These are phyloP conservation scores for Lepidium sativum DNA, from an alignment of 345 rosid genomes.

Conservation along the genomic window DNA sequence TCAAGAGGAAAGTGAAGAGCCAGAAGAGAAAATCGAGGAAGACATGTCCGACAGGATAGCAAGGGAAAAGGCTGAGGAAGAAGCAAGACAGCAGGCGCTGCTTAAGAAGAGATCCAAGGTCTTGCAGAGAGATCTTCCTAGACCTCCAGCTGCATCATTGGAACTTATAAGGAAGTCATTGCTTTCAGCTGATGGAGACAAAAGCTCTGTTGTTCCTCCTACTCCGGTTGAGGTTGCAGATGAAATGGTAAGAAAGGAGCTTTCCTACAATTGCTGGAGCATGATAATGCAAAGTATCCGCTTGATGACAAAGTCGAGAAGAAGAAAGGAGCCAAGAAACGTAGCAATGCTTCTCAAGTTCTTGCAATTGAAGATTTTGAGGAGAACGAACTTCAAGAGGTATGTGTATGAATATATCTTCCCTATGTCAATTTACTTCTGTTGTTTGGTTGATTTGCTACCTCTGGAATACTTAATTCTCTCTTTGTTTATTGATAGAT, in stretches of 20 bases:
- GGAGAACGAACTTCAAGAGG: constrained; percentile 75
- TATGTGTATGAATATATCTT: constrained; percentile 17
- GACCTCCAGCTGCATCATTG: constrained; percentile 88
- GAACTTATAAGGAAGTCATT: constrained; percentile 77
- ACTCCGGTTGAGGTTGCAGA: constrained; percentile 81
- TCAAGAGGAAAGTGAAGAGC: constrained; percentile 78
- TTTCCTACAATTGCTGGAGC: constrained; percentile 67
- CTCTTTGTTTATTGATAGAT: neutral
- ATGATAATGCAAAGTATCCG: constrained; percentile 98
- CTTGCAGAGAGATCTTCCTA: constrained; percentile 92
- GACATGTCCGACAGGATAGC: constrained; percentile 96
- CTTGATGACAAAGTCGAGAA: constrained; percentile 77
- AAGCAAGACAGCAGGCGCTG: constrained; percentile 72
- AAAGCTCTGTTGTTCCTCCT: constrained; percentile 91
- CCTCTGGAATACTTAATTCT: neutral
- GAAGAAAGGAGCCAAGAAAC: constrained; percentile 65
- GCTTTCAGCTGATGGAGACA: constrained; percentile 74
- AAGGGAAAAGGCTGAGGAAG: constrained; percentile 89
- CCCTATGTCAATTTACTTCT: neutral
- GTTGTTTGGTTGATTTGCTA: neutral
- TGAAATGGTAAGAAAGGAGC: constrained; percentile 79
- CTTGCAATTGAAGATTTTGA: constrained; percentile 72
- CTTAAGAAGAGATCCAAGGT: constrained; percentile 97
- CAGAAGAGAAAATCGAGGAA: constrained; percentile 91
- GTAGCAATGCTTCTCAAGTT: constrained; percentile 42